A percentile compares a stretch with the other conserved stretches of the same genome.
phyloP scores from a whole-genome alignment of 2,329 filamentous ascomycete species.

The Diplocarpon mali region DNA sequence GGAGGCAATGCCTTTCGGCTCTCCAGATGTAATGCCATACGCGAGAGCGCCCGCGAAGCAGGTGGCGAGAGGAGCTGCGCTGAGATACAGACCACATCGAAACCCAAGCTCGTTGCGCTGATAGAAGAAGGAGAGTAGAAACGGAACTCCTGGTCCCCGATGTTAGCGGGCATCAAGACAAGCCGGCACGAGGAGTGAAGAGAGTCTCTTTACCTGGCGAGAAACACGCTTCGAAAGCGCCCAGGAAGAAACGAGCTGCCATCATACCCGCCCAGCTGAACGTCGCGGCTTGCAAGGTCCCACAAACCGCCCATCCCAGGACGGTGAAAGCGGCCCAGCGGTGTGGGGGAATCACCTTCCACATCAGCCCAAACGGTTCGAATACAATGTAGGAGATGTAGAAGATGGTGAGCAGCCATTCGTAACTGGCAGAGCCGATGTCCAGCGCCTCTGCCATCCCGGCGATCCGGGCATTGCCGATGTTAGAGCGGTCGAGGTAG shows the following conservation, averaged over 20 bases:
- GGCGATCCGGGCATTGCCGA: constrained; percentile 43
- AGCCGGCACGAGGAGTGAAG: constrained; percentile 8
- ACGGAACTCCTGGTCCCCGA: constrained; percentile 33
- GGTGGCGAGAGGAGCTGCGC: constrained; percentile 51
- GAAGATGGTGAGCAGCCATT: constrained; percentile 32
- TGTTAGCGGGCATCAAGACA: constrained; percentile 30
- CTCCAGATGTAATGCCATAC: constrained; percentile 55
- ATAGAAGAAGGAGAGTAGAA: constrained; percentile 37
- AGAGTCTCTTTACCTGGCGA: constrained; percentile 25
- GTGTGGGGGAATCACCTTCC: constrained; percentile 30
- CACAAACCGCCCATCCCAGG: constrained; percentile 26
- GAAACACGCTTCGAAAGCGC: constrained; percentile 29
- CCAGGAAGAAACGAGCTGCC: constrained; percentile 30
- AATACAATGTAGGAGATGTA: constrained; percentile 32
- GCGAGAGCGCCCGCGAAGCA: constrained; percentile 59
- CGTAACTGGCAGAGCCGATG: constrained; percentile 32
- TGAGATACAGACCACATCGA: constrained; percentile 60
- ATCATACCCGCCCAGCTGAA: constrained; percentile 28
- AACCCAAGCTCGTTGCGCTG: constrained; percentile 52
- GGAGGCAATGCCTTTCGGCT: constrained; percentile 34
- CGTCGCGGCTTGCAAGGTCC: constrained; percentile 36
- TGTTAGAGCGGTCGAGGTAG: constrained; percentile 39
- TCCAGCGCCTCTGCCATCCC: constrained; percentile 40
- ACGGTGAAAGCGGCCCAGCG: constrained; percentile 29
- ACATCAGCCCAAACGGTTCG: constrained; percentile 30